Percentiles rank a stretch among this genome's conserved stretches.
Conservation (phyloP, 306 rosid species). For the Inga oerstediana region DNA sequence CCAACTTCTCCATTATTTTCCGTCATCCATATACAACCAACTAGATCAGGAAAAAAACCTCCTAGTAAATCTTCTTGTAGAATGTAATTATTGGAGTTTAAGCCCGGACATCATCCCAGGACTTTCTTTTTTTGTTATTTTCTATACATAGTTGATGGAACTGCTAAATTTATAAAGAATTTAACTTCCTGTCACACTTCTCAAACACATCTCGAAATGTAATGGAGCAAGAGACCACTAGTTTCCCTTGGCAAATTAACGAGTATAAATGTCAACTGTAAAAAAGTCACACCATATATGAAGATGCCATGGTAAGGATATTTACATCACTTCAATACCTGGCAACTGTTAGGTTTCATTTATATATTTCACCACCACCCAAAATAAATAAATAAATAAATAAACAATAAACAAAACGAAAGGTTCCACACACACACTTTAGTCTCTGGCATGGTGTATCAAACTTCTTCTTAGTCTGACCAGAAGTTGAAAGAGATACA, state of each 20-base stretch:
- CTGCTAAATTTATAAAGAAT: neutral
- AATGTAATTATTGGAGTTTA: neutral
- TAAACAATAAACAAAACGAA: too few relatives aligned
- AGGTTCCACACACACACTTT: neutral
- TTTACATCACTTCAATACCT: too few relatives aligned
- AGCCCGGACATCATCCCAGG: neutral
- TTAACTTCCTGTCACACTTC: too few relatives aligned
- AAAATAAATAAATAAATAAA: too few relatives aligned
- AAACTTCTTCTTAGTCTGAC: neutral
- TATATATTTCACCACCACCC: neutral
- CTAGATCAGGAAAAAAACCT: neutral
- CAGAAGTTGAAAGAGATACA: slow-evolving; percentile 18
- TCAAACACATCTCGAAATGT: neutral
- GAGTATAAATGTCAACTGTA: neutral
- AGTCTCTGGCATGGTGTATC: slow-evolving; percentile 12
- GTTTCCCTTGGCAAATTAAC: neutral
- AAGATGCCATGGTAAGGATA: neutral
- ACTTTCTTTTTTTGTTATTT: neutral
- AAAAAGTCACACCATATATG: neutral
- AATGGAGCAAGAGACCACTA: neutral
- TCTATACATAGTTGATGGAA: neutral
- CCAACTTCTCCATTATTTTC: too few relatives aligned
- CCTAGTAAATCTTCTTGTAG: neutral
- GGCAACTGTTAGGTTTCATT: slow-evolving; percentile 12
- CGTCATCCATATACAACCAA: too few relatives aligned